Evolutionary conservation across 352 stramenopile genomes (phyloP).

Genomic region (Thraustochytrium striatum): DNA sequence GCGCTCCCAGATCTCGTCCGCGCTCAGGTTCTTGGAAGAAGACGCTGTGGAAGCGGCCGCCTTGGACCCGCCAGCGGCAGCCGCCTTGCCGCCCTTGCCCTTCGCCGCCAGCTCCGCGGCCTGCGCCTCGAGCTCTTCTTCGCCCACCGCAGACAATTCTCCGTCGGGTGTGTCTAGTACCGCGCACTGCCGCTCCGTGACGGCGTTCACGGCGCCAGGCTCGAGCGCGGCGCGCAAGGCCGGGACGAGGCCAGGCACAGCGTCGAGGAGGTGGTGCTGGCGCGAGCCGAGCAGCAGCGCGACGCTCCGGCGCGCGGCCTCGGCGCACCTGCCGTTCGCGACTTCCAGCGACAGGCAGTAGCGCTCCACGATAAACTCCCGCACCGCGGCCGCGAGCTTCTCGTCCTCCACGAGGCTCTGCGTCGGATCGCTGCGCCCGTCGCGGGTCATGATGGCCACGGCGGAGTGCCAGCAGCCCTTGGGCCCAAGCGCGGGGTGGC

Average conservation of each 20-base stretch:
- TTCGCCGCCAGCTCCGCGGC: background rate
- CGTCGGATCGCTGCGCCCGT: too few species aligned
- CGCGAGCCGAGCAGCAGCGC: conserved; percentile 12
- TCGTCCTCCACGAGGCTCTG: background rate
- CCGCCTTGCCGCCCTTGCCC: background rate
- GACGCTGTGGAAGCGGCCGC: background rate
- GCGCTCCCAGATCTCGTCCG: conserved; percentile 46
- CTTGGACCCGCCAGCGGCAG: background rate
- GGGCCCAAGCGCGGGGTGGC: background rate
- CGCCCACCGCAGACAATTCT: conserved; percentile 2
- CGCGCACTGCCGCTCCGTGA: conserved; percentile 5
- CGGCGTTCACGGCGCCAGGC: background rate
- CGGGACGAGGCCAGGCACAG: conserved; percentile 7
- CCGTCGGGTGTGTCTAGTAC: background rate
- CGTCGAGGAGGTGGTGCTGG: background rate
- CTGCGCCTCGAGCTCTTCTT: conserved; percentile 11
- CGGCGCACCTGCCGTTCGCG: background rate
- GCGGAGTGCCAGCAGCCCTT: too few species aligned
- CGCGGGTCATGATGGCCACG: too few species aligned
- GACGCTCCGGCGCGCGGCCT: conserved; percentile 5
- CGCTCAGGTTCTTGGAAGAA: conserved; percentile 31
- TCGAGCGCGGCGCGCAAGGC: conserved; percentile 5
- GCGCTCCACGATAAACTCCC: background rate
- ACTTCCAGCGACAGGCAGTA: conserved; percentile 15
- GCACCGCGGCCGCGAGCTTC: background rate